Percentiles rank a stretch among this genome's conserved stretches.
These are phyloP conservation scores for Aphanomyces astaci DNA, from an alignment of 352 stramenopile species.

Conservation along the genomic window DNA sequence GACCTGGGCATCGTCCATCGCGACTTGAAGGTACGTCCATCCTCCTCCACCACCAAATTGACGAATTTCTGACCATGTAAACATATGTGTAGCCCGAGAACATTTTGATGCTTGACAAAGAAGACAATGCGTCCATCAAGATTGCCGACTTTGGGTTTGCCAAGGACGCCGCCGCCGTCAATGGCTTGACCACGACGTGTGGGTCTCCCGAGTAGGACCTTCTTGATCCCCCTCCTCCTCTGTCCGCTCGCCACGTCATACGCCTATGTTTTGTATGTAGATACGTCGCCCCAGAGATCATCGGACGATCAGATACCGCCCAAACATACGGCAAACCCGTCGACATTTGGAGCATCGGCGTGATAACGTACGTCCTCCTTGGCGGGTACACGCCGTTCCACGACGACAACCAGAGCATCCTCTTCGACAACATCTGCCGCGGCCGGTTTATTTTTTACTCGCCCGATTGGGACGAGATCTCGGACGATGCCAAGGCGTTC, in stretches of 20 bases:
- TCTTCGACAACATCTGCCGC: constrained; percentile 87
- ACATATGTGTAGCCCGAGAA: constrained; percentile 65
- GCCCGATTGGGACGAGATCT: constrained; percentile 86
- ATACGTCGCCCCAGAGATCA: constrained; percentile 80
- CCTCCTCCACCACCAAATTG: not conserved
- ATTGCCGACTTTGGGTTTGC: constrained; percentile 91
- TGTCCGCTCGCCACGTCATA: too few relatives aligned
- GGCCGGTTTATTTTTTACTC: constrained; percentile 83
- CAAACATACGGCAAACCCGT: constrained; percentile 72
- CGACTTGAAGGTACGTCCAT: constrained; percentile 42
- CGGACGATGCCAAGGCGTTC: constrained; percentile 84
- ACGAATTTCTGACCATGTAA: too few relatives aligned
- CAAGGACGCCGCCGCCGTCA: constrained; percentile 67
- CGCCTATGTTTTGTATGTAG: constrained; percentile 22
- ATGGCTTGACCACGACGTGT: constrained; percentile 64
- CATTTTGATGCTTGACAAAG: constrained; percentile 66
- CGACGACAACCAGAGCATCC: constrained; percentile 89
- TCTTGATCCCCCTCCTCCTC: too few relatives aligned
- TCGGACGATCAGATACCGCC: constrained; percentile 39
- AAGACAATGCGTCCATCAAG: constrained; percentile 85
- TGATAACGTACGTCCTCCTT: constrained; percentile 89
- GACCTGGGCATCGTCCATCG: constrained; percentile 74
- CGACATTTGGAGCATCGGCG: constrained; percentile 81
- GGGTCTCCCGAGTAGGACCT: constrained; percentile 52
- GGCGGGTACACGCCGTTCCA: constrained; percentile 81